phyloP scores from a whole-genome alignment of 2,329 filamentous ascomycete species.

The Neopestalotiopsis rosae region DNA sequence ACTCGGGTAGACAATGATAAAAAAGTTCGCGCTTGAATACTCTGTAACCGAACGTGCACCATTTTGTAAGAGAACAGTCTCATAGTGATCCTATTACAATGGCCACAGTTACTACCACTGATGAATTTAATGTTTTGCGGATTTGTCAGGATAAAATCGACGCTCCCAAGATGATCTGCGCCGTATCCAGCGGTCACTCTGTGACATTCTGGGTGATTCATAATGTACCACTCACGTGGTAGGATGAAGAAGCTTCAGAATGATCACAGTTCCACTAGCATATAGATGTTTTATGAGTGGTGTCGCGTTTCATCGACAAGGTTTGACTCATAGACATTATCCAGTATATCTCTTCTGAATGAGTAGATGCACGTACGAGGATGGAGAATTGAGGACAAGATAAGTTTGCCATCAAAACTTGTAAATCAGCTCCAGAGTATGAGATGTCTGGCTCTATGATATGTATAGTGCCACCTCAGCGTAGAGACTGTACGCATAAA shows the following conservation, averaged over 20 bases:
- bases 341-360: too few relatives aligned
- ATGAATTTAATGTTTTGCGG: background rate
- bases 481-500: background rate
- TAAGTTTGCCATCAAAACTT: too few relatives aligned
- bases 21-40: background rate
- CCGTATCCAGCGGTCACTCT: background rate
- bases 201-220: background rate
- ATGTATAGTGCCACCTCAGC: background rate
- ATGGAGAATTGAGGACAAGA: too few relatives aligned
- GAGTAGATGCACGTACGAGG: too few relatives aligned
- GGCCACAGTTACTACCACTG: background rate
- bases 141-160: too few relatives aligned
- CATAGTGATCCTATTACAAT: background rate
- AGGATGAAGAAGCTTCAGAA: background rate
- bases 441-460: background rate
- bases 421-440: too few relatives aligned
- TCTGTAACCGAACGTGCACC: too few relatives aligned
- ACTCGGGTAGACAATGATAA: slow-evolving; percentile 5
- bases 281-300: background rate
- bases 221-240: background rate
- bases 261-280: background rate
- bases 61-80: background rate
- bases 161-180: too few relatives aligned
- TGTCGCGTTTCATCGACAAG: background rate
- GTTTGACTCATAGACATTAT: background rate